Percentiles rank a stretch among this genome's conserved stretches.
These are phyloP conservation scores for Tardiomyces digboiensis DNA, from an alignment of 1,139 yeast genomes.

Conservation along the genomic window DNA sequence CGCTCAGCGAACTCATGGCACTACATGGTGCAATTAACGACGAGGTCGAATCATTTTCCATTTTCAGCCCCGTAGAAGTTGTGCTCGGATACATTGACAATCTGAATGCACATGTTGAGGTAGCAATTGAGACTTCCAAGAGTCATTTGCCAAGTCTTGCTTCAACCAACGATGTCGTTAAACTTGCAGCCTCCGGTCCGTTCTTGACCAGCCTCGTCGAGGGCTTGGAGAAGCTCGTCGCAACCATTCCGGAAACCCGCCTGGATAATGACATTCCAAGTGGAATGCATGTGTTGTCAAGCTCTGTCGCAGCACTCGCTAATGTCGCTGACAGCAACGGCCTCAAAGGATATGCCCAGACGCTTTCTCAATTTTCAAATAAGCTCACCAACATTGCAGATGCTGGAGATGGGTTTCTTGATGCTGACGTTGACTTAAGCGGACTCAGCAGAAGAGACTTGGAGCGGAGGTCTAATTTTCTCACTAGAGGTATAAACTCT, in stretches of 20 bases:
- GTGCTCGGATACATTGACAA: neutral
- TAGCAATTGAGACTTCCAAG: neutral
- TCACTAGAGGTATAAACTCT: constrained; percentile 8
- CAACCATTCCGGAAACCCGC: neutral
- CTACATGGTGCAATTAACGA: neutral
- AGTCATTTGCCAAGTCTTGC: neutral
- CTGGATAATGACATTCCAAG: neutral
- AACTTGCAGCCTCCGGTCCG: neutral
- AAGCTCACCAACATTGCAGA: neutral
- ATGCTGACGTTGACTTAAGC: neutral
- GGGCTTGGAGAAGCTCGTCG: neutral
- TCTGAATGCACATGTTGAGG: neutral
- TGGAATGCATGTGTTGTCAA: neutral
- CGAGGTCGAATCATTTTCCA: neutral
- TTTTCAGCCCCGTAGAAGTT: neutral
- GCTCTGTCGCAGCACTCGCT: neutral
- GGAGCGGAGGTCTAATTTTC: neutral
- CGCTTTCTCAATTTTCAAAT: neutral
- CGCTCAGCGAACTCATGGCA: neutral
- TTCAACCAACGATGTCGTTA: neutral
- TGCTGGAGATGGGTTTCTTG: neutral
- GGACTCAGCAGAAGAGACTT: neutral
- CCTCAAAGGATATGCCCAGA: neutral
- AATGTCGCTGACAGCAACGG: neutral
- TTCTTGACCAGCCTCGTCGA: neutral